These are phyloP conservation scores for Pseudocercospora fijiensis DNA, from an alignment of 2,329 filamentous ascomycete species.

Conservation along the genomic window DNA sequence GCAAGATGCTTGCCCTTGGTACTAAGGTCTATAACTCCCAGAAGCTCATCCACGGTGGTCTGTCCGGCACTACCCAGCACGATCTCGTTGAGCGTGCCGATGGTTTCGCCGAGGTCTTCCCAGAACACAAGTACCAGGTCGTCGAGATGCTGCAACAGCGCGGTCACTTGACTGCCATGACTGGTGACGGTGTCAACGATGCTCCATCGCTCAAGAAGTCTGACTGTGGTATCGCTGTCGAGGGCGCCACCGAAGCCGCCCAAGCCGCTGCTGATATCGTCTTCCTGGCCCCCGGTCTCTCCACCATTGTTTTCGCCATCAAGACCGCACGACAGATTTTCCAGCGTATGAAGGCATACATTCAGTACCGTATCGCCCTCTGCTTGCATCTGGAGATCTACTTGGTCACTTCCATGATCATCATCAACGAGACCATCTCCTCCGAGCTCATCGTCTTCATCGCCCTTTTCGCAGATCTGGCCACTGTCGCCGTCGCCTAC, in stretches of 20 bases:
- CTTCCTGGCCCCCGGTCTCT: constrained; percentile 70
- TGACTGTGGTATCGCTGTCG: constrained; percentile 72
- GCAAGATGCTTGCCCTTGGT: constrained; percentile 76
- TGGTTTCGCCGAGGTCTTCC: constrained; percentile 72
- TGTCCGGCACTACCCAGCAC: constrained; percentile 70
- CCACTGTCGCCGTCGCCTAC: constrained; percentile 75
- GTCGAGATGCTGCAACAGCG: constrained; percentile 74
- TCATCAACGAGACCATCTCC: constrained; percentile 73
- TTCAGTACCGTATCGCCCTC: constrained; percentile 73
- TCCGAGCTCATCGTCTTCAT: constrained; percentile 76
- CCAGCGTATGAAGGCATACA: constrained; percentile 76
- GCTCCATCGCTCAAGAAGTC: constrained; percentile 72
- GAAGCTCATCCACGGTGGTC: constrained; percentile 73
- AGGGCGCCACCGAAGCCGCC: constrained; percentile 69
- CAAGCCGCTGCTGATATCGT: constrained; percentile 73
- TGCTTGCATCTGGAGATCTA: constrained; percentile 75
- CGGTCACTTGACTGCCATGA: constrained; percentile 72
- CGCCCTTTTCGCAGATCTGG: constrained; percentile 75
- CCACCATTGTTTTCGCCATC: constrained; percentile 70
- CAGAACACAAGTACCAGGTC: constrained; percentile 74
- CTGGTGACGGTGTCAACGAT: constrained; percentile 73
- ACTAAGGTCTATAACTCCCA: constrained; percentile 81
- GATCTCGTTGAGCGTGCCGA: constrained; percentile 74
- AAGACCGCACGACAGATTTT: constrained; percentile 74
- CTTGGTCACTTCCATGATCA: constrained; percentile 74